Evolutionary conservation across 768 basidiomycete species (phyloP), one percentile per base, ranked within the genome.

Genomic region (Trametes cubensis): DNA sequence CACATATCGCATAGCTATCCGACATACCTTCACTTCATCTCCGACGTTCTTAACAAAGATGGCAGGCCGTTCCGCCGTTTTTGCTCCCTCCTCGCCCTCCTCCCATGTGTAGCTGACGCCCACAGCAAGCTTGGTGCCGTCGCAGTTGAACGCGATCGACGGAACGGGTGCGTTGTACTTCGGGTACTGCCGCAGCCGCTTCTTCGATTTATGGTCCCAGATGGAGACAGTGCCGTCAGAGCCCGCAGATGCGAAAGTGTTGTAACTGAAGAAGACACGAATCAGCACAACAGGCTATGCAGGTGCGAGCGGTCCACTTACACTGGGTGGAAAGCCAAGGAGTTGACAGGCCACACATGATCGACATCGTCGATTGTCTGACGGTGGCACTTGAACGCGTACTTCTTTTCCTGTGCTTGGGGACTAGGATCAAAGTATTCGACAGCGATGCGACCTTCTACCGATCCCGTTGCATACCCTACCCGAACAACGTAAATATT

Each of bases 201-300:
- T 98, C 79, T 98, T 97, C 57, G 95, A 89, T 66, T 89, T 88
- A 75, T 95, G 94, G 72, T 98, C 97, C 97, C 97, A 99, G 61
- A 98, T 88, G 0, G 94, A 94, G 45, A 98, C 92, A 1, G 90
- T 90, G 0, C 88, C 88, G 73, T 99, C 97, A 0, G 94, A 96
- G 40, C 97, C 97, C 2, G 89, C 95, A 0, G 95, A 95, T 0
- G 94, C 94, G 68, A 99, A 97, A 0, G 96, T 98, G 73, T 94
- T 95, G 78, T 88, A 88, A 5, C 92, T 94, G 71, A 14, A 45
- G 20, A 20, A n/a, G 2, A 26, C 17, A 18, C 41, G 57, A 40
- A 28, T 13, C 48, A 17, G 38, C 34, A 55, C 5, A 18, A 23
- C 34, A 34, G 34, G 11, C 34, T 11, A 11, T 11, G 6, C 4